phyloP scores from a whole-genome alignment of 768 basidiomycete species.

The Harrya chromipes region DNA sequence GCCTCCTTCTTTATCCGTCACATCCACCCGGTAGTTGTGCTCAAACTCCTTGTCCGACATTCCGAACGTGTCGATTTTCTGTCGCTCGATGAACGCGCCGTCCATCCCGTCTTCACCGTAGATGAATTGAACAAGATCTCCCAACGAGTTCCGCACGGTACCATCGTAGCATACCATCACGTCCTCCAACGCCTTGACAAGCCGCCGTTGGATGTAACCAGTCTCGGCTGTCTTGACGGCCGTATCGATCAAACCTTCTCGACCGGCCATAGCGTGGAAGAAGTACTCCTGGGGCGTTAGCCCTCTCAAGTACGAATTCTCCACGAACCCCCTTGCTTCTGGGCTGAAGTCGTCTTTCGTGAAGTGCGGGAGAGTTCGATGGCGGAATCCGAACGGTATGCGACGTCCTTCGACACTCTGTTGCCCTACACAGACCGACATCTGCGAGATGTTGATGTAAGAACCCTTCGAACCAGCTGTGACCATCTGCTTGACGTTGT shows the following conservation, averaged over 20 bases:
- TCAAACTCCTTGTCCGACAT: slow-evolving; percentile 82
- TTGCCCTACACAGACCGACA: slow-evolving; percentile 99
- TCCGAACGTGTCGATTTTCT: slow-evolving; percentile 86
- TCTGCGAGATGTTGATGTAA: slow-evolving; percentile 99
- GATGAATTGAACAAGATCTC: slow-evolving; percentile 92
- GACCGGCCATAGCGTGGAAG: slow-evolving; percentile 99
- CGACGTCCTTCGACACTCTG: slow-evolving; percentile 98
- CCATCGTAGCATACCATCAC: slow-evolving; percentile 98
- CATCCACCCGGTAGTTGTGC: slow-evolving; percentile 91
- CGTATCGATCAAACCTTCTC: slow-evolving; percentile 98
- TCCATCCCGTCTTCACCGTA: slow-evolving; percentile 99
- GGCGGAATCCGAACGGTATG: slow-evolving; percentile 97
- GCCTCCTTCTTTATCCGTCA: slow-evolving; percentile 77
- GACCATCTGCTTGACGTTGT: slow-evolving; percentile 99
- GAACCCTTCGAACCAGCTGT: slow-evolving; percentile 98
- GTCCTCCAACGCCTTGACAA: slow-evolving; percentile 98
- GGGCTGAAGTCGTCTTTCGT: slow-evolving; percentile 98
- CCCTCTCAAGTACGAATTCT: slow-evolving; percentile 96
- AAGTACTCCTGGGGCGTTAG: slow-evolving; percentile 98
- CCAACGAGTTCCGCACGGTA: slow-evolving; percentile 95
- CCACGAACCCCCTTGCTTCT: slow-evolving; percentile 96
- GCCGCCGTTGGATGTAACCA: slow-evolving; percentile 96
- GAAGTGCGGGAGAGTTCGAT: slow-evolving; percentile 95
- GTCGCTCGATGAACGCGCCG: slow-evolving; percentile 94
- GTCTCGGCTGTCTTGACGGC: slow-evolving; percentile 99